These are phyloP conservation scores for Saccharomyces hybrid DNA, from an alignment of 1,139 yeast genomes.

Conservation along the genomic window DNA sequence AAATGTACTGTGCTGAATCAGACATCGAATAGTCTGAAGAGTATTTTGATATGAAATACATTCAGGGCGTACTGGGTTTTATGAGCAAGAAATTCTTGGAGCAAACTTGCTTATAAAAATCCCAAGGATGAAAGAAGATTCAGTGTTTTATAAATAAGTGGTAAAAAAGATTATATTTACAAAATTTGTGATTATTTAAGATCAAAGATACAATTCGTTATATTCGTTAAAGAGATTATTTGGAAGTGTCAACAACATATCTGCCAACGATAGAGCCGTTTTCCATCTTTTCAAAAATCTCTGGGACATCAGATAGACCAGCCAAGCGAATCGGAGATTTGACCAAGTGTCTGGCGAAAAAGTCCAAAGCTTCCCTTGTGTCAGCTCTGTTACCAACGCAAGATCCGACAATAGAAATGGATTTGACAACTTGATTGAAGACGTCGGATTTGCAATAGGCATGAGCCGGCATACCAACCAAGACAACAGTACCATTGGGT, in stretches of 20 bases:
- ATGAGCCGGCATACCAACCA: constrained; percentile 74
- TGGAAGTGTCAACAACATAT: constrained; percentile 53
- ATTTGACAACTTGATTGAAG: constrained; percentile 50
- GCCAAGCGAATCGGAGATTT: constrained; percentile 55
- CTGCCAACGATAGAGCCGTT: constrained; percentile 56
- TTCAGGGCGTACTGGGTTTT: too few relatives aligned
- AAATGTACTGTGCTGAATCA: too few relatives aligned
- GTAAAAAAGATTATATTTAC: neutral
- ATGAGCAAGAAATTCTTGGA: neutral
- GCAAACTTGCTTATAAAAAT: neutral
- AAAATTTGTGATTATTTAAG: neutral
- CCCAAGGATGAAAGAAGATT: neutral
- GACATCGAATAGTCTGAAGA: too few relatives aligned
- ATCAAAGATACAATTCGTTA: neutral
- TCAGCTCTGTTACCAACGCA: constrained; percentile 70
- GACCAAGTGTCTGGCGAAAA: constrained; percentile 56
- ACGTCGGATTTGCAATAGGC: constrained; percentile 55
- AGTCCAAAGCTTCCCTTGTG: constrained; percentile 60
- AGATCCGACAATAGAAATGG: constrained; percentile 52
- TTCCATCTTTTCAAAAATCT: constrained; percentile 51
- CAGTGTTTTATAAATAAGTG: neutral
- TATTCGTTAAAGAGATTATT: constrained; percentile 10
- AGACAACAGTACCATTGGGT: constrained; percentile 67
- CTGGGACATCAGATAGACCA: constrained; percentile 49
- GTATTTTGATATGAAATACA: too few relatives aligned